Percentiles rank a stretch among this genome's conserved stretches.
phyloP scores from a whole-genome alignment of 371 early-diverging fungal genomes.

The Rhizopus delemar region DNA sequence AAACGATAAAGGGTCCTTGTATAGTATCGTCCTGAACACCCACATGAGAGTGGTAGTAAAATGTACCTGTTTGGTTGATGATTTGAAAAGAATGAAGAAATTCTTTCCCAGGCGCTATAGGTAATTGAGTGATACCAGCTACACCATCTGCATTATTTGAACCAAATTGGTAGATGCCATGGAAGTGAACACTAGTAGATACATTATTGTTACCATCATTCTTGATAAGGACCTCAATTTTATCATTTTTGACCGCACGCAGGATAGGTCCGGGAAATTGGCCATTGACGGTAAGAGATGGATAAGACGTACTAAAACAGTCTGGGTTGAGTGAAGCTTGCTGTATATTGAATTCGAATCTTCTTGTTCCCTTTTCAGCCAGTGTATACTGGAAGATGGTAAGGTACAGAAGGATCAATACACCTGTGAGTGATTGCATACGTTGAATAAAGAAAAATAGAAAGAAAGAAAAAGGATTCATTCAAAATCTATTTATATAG shows the following conservation, averaged over 20 bases:
- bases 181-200: slow-evolving; percentile 40
- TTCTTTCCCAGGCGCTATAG: slow-evolving; percentile 50
- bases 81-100: slow-evolving; percentile 52
- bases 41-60: slow-evolving; percentile 54
- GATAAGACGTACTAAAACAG: slow-evolving; percentile 19
- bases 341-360: slow-evolving; percentile 24
- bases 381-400: not conserved
- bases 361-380: slow-evolving; percentile 5
- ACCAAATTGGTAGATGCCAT: slow-evolving; percentile 46
- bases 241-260: slow-evolving; percentile 37
- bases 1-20: slow-evolving; percentile 50
- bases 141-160: slow-evolving; percentile 53
- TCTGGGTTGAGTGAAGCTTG: slow-evolving; percentile 30
- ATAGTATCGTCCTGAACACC: slow-evolving; percentile 49
- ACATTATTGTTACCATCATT: slow-evolving; percentile 28
- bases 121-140: slow-evolving; percentile 55
- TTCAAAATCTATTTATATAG: no score
- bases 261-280: slow-evolving; percentile 53
- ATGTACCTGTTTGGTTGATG: slow-evolving; percentile 51
- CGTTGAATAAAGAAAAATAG: no score
- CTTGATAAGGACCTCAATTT: slow-evolving; percentile 33
- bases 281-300: slow-evolving; percentile 34
- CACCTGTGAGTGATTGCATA: not conserved
- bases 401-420: slow-evolving; percentile 23
- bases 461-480: no score